A percentile compares a stretch with the other conserved stretches of the same genome.
These are phyloP conservation scores for Persicaria tinctoria DNA, from an alignment of 148 eudicot genomes.

Conservation along the genomic window DNA sequence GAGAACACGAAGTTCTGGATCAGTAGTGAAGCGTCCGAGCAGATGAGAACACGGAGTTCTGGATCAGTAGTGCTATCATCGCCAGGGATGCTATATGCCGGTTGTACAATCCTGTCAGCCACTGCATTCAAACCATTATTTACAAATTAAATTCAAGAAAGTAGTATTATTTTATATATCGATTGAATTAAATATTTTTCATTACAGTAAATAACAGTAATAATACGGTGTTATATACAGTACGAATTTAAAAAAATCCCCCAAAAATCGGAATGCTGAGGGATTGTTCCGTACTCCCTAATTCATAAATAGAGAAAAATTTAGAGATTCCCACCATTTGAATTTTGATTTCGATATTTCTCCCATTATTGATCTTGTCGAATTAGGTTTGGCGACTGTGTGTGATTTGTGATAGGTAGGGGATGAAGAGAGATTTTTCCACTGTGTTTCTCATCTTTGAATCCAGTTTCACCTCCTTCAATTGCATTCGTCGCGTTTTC, in stretches of 20 bases:
- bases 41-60: too few species aligned
- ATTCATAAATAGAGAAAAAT: neutral
- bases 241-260: neutral
- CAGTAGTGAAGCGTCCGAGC: too few species aligned
- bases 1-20: too few species aligned
- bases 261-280: neutral
- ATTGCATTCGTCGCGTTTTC: neutral
- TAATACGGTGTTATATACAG: neutral
- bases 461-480: conserved; percentile 6
- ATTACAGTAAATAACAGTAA: too few species aligned
- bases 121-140: too few species aligned
- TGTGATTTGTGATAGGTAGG: neutral
- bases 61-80: too few species aligned
- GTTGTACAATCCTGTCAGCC: too few species aligned
- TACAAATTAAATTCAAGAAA: too few species aligned
- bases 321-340: neutral
- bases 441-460: neutral
- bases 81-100: too few species aligned
- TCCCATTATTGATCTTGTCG: neutral
- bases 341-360: neutral
- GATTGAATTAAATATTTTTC: neutral
- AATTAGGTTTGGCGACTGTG: neutral
- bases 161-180: too few species aligned
- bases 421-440: neutral
- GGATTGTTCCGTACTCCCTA: neutral